A percentile compares a stretch with the other conserved stretches of the same genome.
Conservation (phyloP, 75 land plant species). For the Picea glauca region DNA sequence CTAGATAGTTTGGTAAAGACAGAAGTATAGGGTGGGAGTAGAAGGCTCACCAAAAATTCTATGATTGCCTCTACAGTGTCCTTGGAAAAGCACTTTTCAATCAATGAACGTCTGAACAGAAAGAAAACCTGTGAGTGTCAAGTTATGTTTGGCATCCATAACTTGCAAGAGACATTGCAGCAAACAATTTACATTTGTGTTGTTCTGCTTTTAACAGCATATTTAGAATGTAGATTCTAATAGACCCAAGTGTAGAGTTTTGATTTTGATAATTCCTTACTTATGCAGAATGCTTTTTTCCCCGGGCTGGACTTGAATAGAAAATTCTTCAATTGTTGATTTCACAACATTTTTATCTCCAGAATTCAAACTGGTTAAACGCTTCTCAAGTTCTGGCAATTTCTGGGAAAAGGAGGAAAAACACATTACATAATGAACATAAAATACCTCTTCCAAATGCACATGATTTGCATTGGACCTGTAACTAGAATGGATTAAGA, state of each 20-base stretch:
- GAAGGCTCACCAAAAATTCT: conserved; percentile 52
- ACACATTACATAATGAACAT: no score
- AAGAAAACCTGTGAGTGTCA: neutral
- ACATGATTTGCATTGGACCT: no score
- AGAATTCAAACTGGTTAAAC: conserved; percentile 41
- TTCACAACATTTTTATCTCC: conserved; percentile 48
- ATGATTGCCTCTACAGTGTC: conserved; percentile 80
- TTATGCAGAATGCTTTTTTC: conserved; percentile 64
- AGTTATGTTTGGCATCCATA: no score
- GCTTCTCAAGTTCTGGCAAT: conserved; percentile 66
- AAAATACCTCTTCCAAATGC: no score
- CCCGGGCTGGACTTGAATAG: conserved; percentile 45
- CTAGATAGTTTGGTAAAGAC: no score
- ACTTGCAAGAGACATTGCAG: no score
- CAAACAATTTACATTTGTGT: no score
- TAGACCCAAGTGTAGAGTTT: no score
- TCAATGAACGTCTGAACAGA: conserved; percentile 37
- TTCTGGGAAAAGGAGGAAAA: conserved; percentile 27
- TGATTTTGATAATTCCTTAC: conserved; percentile 26
- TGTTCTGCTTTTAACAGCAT: no score
- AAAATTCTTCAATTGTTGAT: conserved; percentile 57
- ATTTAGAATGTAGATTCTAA: no score
- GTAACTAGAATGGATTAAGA: no score
- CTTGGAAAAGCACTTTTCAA: conserved; percentile 79
- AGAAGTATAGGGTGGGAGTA: neutral